Percentiles rank a stretch among this genome's conserved stretches.
These are phyloP conservation scores for Candida sp. DNA, from an alignment of 1,139 yeast genomes.

Conservation along the genomic window DNA sequence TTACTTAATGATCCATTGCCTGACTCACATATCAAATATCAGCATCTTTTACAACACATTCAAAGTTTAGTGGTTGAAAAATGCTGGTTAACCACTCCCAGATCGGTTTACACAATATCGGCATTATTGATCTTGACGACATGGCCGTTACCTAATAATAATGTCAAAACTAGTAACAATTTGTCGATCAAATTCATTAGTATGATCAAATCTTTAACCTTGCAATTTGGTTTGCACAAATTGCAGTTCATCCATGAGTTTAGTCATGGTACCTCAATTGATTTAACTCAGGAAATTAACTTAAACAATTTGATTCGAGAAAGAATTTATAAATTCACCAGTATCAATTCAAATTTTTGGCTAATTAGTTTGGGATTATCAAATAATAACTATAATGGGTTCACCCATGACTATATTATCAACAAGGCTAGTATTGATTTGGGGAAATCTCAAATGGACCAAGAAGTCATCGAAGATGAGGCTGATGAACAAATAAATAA, in stretches of 20 bases:
- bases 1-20: constrained; percentile 15
- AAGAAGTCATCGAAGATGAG: constrained; percentile 39
- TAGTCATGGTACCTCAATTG: constrained; percentile 40
- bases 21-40: constrained; percentile 18
- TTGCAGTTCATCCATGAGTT: constrained; percentile 42
- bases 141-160: constrained; percentile 42
- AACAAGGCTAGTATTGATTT: constrained; percentile 35
- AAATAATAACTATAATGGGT: constrained; percentile 37
- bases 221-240: constrained; percentile 45
- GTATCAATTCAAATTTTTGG: constrained; percentile 46
- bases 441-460: constrained; percentile 37
- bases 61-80: constrained; percentile 38
- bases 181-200: constrained; percentile 37
- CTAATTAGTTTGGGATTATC: constrained; percentile 38
- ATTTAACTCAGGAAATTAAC: constrained; percentile 29
- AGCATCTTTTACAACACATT: constrained; percentile 27
- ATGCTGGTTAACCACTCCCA: constrained; percentile 46
- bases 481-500: constrained; percentile 35
- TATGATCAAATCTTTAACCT: constrained; percentile 37
- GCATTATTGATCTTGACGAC: constrained; percentile 42
- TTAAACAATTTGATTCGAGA: constrained; percentile 38
- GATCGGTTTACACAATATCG: constrained; percentile 39
- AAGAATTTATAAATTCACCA: constrained; percentile 42
- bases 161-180: constrained; percentile 31
- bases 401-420: constrained; percentile 40